phyloP scores from a whole-genome alignment of 805 yeast species.

The Saccharomycopsis fibuligera region DNA sequence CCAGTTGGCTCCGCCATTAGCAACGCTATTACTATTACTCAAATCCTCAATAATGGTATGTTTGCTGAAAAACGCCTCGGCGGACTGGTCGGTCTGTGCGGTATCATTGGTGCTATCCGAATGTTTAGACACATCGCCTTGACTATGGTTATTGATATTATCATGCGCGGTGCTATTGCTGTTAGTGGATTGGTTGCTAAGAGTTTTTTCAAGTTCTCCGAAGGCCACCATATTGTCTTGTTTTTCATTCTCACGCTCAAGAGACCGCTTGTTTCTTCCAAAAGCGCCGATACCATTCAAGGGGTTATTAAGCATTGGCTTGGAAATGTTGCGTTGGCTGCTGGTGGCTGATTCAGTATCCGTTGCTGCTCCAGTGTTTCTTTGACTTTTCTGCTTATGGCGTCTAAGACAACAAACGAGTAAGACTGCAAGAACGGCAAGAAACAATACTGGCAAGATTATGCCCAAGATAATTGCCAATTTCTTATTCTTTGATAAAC shows the following conservation, averaged over 20 bases:
- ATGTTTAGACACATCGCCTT: conserved; percentile 22
- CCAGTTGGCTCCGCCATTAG: neutral
- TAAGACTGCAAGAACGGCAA: conserved; percentile 41
- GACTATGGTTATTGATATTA: conserved; percentile 7
- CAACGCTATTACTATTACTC: neutral
- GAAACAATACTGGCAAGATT: conserved; percentile 59
- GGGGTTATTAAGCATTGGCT: conserved; percentile 34
- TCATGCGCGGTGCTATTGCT: neutral
- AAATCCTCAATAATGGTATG: no score
- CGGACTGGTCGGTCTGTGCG: no score
- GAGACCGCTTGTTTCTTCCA: neutral
- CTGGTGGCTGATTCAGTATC: conserved; percentile 3
- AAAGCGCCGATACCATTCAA: conserved; percentile 32
- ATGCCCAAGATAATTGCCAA: conserved; percentile 90
- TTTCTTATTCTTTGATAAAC: conserved; percentile 36
- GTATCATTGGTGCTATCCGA: conserved; percentile 24
- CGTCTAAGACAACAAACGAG: conserved; percentile 52
- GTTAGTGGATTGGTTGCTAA: conserved; percentile 4
- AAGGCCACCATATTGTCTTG: conserved; percentile 56
- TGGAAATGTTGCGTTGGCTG: conserved; percentile 31
- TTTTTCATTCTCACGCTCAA: no score
- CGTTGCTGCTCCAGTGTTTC: conserved; percentile 28
- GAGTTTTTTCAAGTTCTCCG: conserved; percentile 43
- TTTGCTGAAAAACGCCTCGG: neutral
- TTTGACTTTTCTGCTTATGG: conserved; percentile 29